Conservation (phyloP, 2,329 filamentous ascomycete species). For the Arthroderma sp. region DNA sequence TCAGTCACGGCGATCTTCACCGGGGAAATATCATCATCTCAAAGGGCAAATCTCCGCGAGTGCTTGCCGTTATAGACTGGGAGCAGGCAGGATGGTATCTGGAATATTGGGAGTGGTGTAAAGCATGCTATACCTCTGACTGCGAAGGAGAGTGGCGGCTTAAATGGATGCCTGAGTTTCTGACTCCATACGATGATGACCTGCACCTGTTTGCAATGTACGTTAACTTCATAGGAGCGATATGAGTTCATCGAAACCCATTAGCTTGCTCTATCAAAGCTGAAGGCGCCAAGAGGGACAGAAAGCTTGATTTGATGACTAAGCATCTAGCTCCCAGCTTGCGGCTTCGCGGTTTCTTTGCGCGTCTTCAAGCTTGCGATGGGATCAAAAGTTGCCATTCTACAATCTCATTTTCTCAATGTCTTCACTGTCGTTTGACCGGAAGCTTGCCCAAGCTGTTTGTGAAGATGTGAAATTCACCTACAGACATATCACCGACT, state of each 20-base stretch:
- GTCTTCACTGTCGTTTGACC: slow-evolving; percentile 15
- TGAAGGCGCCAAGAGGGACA: no score
- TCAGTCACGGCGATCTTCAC: slow-evolving; percentile 24
- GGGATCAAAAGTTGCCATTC: background rate
- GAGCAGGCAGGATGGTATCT: slow-evolving; percentile 21
- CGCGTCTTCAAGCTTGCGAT: background rate
- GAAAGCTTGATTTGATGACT: no score
- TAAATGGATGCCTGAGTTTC: slow-evolving; percentile 12
- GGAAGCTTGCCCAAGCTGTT: slow-evolving; percentile 39
- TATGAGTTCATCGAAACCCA: slow-evolving; percentile 1
- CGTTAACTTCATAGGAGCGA: slow-evolving; percentile 6
- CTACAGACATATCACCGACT: slow-evolving; percentile 77
- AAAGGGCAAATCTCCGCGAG: slow-evolving; percentile 7
- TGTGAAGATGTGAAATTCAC: slow-evolving; percentile 47
- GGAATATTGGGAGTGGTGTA: slow-evolving; percentile 24
- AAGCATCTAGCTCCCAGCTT: no score
- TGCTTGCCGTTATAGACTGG: slow-evolving; percentile 21
- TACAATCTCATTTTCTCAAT: background rate
- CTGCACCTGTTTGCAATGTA: slow-evolving; percentile 6
- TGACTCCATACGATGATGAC: slow-evolving; percentile 4
- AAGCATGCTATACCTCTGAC: slow-evolving; percentile 16
- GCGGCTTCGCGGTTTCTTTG: no score
- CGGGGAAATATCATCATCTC: slow-evolving; percentile 19
- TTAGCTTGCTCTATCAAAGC: no score
- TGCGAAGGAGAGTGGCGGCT: slow-evolving; percentile 12